Percentiles rank a stretch among this genome's conserved stretches.
These are phyloP conservation scores for Bipolaris bicolor DNA, from an alignment of 2,329 filamentous ascomycete species.

Conservation along the genomic window DNA sequence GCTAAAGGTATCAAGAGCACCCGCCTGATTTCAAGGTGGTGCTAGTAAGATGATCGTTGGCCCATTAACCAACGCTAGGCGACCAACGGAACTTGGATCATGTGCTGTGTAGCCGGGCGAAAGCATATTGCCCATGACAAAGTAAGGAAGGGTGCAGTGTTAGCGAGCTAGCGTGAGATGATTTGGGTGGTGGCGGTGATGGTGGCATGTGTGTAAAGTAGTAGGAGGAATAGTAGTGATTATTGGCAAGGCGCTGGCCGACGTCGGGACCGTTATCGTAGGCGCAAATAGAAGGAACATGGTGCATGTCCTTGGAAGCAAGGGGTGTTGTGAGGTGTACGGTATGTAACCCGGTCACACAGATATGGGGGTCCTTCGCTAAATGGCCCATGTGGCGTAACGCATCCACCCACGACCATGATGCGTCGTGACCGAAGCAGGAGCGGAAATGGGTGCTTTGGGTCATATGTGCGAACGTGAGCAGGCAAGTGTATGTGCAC, in stretches of 20 bases:
- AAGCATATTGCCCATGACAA: slow-evolving; percentile 27
- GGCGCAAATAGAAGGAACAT: slow-evolving; percentile 23
- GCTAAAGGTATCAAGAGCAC: slow-evolving; percentile 19
- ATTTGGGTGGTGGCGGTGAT: slow-evolving; percentile 12
- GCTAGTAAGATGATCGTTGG: slow-evolving; percentile 23
- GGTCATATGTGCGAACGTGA: slow-evolving; percentile 18
- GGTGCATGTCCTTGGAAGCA: slow-evolving; percentile 25
- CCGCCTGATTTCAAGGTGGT: slow-evolving; percentile 15
- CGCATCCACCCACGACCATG: slow-evolving; percentile 8
- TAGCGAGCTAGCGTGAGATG: slow-evolving; percentile 25
- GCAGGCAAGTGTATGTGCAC: slow-evolving; percentile 18
- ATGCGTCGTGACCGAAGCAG: slow-evolving; percentile 13
- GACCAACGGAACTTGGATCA: slow-evolving; percentile 22
- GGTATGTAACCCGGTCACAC: slow-evolving; percentile 21
- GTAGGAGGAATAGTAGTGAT: no score
- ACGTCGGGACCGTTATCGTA: slow-evolving; percentile 17
- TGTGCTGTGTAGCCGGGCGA: slow-evolving; percentile 29
- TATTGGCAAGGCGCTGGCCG: slow-evolving; percentile 11
- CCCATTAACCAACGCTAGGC: slow-evolving; percentile 25
- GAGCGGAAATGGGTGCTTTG: slow-evolving; percentile 14
- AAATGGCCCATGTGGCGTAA: slow-evolving; percentile 20
- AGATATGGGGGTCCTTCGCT: slow-evolving; percentile 16
- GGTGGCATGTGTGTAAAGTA: background rate
- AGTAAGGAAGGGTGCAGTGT: slow-evolving; percentile 27
- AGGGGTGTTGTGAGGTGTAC: slow-evolving; percentile 17